Percentiles rank a stretch among this genome's conserved stretches.
Conservation (phyloP, 306 rosid species). For the Quercus parvula region DNA sequence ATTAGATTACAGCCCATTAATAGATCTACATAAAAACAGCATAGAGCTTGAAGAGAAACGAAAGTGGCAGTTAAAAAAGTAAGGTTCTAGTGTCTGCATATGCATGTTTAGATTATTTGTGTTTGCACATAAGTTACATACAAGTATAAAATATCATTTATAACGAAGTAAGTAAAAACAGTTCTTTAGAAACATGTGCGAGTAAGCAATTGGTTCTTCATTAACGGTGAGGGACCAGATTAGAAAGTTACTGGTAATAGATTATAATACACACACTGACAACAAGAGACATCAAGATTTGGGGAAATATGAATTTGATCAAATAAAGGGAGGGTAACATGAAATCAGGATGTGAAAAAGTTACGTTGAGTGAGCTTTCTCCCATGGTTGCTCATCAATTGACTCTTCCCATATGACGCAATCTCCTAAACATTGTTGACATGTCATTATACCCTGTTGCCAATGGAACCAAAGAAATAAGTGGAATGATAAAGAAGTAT, state of each 20-base stretch:
- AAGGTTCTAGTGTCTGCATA: neutral
- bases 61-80: neutral
- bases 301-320: neutral
- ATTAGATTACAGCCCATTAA: neutral
- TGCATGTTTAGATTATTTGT: neutral
- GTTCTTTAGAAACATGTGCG: neutral
- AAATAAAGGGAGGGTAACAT: neutral
- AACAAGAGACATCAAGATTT: conserved; percentile 4
- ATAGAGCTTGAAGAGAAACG: neutral
- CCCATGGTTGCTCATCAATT: conserved; percentile 93
- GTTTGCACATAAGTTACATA: neutral
- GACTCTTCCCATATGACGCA: conserved; percentile 97
- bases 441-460: conserved; percentile 77
- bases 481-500: neutral
- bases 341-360: neutral
- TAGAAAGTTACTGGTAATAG: neutral
- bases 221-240: neutral
- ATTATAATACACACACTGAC: neutral
- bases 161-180: neutral
- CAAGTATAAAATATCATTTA: neutral
- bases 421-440: conserved; percentile 84
- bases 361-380: conserved; percentile 83
- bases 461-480: conserved; percentile 14
- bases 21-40: neutral
- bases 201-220: neutral